Evolutionary conservation across 1,139 yeast genomes (phyloP), one percentile per base, ranked within the genome.

Genomic region (Candida sojae): DNA sequence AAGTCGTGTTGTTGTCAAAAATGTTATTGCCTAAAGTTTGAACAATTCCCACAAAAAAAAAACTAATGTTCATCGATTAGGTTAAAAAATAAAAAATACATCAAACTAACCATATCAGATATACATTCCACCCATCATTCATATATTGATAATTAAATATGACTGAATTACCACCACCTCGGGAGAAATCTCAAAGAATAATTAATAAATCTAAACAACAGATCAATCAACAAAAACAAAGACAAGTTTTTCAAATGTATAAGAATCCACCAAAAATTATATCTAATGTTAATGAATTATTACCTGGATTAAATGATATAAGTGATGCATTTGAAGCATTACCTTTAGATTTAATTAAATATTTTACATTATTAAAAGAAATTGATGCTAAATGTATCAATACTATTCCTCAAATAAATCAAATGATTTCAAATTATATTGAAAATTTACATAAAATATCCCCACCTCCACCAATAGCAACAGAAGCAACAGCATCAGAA

Each of bases 381-480:
- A 91, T 93, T 48, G 98, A 92, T 61, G 97, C 98, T 53, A 92
- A 93, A 66, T 90, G 96, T 64, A 88, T 88, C 43, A 78, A 82
- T 50, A 77, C 89, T 0, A 76, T 86, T 25, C 97, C 97, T 0
- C 73, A 77, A 56, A 75, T 92, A 52, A 82, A 83, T 51, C 65
- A 71, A 12, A 75, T 79, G 54, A 87, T 91, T 46, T 73, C 74
- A 42, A 66, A 70, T 48, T 87, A 88, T 61, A 71, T 86, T 50
- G 71, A 68, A 11, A 57, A 59, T 25, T 59, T 80, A 61, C 85
- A 74, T 54, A 54, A 48, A 7, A 50, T 53, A 8, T 33, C 36
- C 1, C 39, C 39, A n/a, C 30, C 30, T 5, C 39, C 39, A 25
- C 39, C 39, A 25, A 8, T 30, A 5, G 30, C 1, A 10, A 10